Conservation (phyloP, 257 asterid species). For the Ilex aquifolium region DNA sequence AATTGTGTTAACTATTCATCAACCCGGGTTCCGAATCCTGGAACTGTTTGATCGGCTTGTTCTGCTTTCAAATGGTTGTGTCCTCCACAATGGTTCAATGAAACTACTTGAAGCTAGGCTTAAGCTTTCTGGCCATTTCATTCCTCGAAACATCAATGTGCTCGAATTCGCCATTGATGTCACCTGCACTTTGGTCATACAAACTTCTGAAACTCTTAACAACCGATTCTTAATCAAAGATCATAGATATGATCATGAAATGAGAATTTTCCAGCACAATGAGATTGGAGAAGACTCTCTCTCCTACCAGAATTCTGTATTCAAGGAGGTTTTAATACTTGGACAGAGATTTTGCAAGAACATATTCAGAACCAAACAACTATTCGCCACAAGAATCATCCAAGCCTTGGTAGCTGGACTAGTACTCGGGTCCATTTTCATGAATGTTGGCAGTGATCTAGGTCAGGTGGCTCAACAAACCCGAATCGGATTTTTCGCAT, state of each 20-base stretch:
- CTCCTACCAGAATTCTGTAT: constrained; percentile 34
- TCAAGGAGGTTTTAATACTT: constrained; percentile 45
- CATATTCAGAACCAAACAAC: constrained; percentile 70
- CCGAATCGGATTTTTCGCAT: constrained; percentile 73
- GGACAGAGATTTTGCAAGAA: constrained; percentile 60
- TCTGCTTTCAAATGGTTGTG: constrained; percentile 52
- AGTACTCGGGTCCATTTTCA: constrained; percentile 65
- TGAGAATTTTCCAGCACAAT: constrained; percentile 5
- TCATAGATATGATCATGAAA: not conserved
- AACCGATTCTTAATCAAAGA: constrained; percentile 7
- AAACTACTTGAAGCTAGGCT: constrained; percentile 43
- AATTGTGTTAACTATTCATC: constrained; percentile 69
- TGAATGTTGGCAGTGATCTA: constrained; percentile 38
- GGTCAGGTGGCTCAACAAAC: constrained; percentile 45
- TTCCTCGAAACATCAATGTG: constrained; percentile 62
- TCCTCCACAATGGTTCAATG: constrained; percentile 58
- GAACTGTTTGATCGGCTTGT: constrained; percentile 62
- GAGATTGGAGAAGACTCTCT: constrained; percentile 5
- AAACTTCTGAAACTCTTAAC: constrained; percentile 20
- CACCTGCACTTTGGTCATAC: constrained; percentile 17
- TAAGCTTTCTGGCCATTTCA: constrained; percentile 28
- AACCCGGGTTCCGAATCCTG: constrained; percentile 76
- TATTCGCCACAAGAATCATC: constrained; percentile 52
- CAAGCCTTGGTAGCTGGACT: constrained; percentile 60
- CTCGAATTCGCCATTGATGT: constrained; percentile 76